Percentiles rank a stretch among this genome's conserved stretches.
phyloP scores from a whole-genome alignment of 768 basidiomycete genomes.

The Epithele typhae region DNA sequence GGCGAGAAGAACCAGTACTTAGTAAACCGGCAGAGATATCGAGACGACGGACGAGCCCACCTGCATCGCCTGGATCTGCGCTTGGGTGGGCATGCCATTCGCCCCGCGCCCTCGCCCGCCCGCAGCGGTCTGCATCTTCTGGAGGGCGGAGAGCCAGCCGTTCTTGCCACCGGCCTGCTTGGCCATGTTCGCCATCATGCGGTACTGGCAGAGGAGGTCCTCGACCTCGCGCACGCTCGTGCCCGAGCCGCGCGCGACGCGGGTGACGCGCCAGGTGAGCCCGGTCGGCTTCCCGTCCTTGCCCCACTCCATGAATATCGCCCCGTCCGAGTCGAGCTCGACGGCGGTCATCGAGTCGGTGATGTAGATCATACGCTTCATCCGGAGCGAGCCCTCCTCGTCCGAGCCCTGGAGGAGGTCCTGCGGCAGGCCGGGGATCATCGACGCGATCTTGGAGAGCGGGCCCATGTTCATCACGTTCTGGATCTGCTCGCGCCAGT shows the following conservation, averaged over 20 bases:
- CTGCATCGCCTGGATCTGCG: constrained; percentile 94
- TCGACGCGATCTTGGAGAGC: constrained; percentile 94
- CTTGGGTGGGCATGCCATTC: constrained; percentile 86
- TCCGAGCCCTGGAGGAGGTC: constrained; percentile 89
- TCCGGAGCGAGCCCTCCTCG: constrained; percentile 83
- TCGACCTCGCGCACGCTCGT: constrained; percentile 98
- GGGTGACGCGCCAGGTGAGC: constrained; percentile 86
- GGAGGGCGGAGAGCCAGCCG: constrained; percentile 87
- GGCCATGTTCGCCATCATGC: constrained; percentile 99
- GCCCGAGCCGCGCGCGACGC: constrained; percentile 91
- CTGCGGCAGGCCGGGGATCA: constrained; percentile 96
- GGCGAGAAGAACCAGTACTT: not conserved
- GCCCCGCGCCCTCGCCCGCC: constrained; percentile 84
- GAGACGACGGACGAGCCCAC: constrained; percentile 37
- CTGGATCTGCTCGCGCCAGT: constrained; percentile 96
- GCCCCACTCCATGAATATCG: constrained; percentile 79
- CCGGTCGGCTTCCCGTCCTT: constrained; percentile 81
- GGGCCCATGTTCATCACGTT: constrained; percentile 99
- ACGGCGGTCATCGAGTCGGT: constrained; percentile 94
- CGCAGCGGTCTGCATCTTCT: constrained; percentile 87
- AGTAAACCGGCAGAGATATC: not conserved
- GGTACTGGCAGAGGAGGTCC: constrained; percentile 91
- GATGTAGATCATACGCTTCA: constrained; percentile 99
- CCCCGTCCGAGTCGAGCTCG: constrained; percentile 94
- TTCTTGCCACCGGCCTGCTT: constrained; percentile 98